These are phyloP conservation scores for Talaromyces liani DNA, from an alignment of 495 filamentous ascomycete species.

Conservation along the genomic window DNA sequence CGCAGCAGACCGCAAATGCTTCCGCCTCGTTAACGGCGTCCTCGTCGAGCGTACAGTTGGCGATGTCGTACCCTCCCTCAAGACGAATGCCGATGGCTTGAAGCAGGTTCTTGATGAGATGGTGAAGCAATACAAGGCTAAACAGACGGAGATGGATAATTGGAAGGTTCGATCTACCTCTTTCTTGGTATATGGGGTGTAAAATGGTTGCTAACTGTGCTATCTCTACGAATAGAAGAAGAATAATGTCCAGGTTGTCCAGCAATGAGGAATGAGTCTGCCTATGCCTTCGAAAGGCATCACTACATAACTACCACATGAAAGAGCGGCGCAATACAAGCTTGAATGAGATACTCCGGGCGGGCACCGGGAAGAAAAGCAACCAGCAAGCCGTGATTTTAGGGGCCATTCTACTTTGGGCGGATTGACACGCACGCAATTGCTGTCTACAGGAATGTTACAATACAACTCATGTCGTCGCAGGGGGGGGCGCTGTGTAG, in stretches of 20 bases:
- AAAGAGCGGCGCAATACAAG: neutral
- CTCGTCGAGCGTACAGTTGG: slow-evolving; percentile 87
- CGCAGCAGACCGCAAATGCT: slow-evolving; percentile 84
- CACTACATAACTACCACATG: neutral
- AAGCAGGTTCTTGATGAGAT: slow-evolving; percentile 95
- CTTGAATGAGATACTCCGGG: neutral
- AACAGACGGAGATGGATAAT: slow-evolving; percentile 91
- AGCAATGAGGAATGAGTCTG: slow-evolving; percentile 44
- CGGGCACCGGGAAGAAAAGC: neutral
- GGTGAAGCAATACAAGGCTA: slow-evolving; percentile 92
- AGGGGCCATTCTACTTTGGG: neutral
- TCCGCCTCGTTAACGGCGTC: slow-evolving; percentile 97
- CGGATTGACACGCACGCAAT: neutral
- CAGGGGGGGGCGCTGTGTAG: neutral
- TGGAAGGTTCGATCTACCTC: slow-evolving; percentile 73
- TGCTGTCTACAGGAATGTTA: neutral
- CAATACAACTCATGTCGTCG: neutral
- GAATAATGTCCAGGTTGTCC: slow-evolving; percentile 96
- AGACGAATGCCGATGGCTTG: slow-evolving; percentile 91
- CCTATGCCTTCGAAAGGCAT: neutral
- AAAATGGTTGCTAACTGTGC: slow-evolving; percentile 15
- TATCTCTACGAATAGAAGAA: slow-evolving; percentile 63
- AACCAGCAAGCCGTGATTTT: neutral
- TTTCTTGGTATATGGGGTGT: neutral
- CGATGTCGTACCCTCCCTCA: slow-evolving; percentile 83